Percentiles rank a stretch among this genome's conserved stretches.
These are phyloP conservation scores for Trametopsis cervina DNA, from an alignment of 768 basidiomycete genomes.

Conservation along the genomic window DNA sequence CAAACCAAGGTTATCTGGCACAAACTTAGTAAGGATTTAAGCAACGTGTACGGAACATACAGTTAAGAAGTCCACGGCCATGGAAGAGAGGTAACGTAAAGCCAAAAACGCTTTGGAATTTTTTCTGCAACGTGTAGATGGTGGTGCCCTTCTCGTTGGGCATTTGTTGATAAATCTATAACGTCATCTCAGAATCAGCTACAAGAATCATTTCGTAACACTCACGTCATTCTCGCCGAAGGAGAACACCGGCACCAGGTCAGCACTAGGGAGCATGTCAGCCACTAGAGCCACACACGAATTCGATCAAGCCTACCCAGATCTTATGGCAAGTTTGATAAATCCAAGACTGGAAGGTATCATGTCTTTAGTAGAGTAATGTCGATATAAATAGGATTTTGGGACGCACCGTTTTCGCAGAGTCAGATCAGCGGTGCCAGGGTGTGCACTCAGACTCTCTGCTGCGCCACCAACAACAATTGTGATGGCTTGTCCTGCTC, in stretches of 20 bases:
- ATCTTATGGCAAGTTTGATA: conserved; percentile 88
- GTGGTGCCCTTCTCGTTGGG: conserved; percentile 91
- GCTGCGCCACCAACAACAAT: conserved; percentile 97
- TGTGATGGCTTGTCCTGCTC: conserved; percentile 56
- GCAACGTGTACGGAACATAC: conserved; percentile 32
- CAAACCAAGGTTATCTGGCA: conserved; percentile 91
- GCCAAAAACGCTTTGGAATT: conserved; percentile 88
- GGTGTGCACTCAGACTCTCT: conserved; percentile 88
- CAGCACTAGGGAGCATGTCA: conserved; percentile 50
- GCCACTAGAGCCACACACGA: background rate
- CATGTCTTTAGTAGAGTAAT: background rate
- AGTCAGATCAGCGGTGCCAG: conserved; percentile 93
- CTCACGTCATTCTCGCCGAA: conserved; percentile 97
- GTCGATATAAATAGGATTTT: background rate
- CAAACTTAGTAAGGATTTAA: background rate
- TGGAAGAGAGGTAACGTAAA: conserved; percentile 98
- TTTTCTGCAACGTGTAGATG: conserved; percentile 79
- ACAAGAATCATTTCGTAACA: conserved; percentile 8
- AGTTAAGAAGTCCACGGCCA: conserved; percentile 91
- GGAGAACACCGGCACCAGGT: conserved; percentile 94
- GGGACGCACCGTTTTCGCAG: conserved; percentile 55
- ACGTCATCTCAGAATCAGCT: conserved; percentile 1
- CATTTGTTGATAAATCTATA: conserved; percentile 93
- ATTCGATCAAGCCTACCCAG: conserved; percentile 50
- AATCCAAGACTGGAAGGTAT: conserved; percentile 67